These are phyloP conservation scores for Plasmodium ovale DNA, from an alignment of 169 alveolate genomes.

Conservation along the genomic window DNA sequence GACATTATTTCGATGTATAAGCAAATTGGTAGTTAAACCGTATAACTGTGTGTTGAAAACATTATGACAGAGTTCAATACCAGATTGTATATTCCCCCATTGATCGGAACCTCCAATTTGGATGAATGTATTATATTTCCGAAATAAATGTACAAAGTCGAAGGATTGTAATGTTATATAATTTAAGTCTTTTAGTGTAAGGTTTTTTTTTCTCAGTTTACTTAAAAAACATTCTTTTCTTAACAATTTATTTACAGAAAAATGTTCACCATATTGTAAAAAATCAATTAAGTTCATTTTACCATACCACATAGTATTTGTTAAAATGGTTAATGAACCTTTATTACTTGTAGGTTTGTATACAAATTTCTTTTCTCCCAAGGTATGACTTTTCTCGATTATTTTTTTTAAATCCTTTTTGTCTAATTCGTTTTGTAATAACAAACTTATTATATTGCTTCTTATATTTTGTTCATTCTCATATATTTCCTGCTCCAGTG, in stretches of 20 bases:
- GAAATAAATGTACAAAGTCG: conserved; percentile 83
- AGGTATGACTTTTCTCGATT: conserved; percentile 29
- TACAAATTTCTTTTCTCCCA: conserved; percentile 33
- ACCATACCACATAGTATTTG: conserved; percentile 78
- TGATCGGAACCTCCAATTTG: conserved; percentile 91
- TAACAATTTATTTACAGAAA: conserved; percentile 79
- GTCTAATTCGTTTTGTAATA: conserved; percentile 40
- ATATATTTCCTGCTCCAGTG: conserved; percentile 23
- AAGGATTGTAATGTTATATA: conserved; percentile 87
- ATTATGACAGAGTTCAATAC: conserved; percentile 82
- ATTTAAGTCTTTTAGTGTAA: conserved; percentile 83
- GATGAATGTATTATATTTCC: conserved; percentile 77
- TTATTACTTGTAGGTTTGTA: conserved; percentile 49
- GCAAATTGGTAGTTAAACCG: conserved; percentile 85
- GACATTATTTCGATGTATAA: conserved; percentile 75
- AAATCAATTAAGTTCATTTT: conserved; percentile 78
- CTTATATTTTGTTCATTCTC: conserved; percentile 23
- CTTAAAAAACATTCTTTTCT: conserved; percentile 78
- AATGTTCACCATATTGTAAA: conserved; percentile 77
- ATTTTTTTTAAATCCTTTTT: conserved; percentile 2
- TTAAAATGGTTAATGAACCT: conserved; percentile 52
- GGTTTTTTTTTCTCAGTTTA: conserved; percentile 46
- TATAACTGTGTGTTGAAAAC: conserved; percentile 27
- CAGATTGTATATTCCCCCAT: conserved; percentile 89
- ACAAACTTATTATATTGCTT: neutral